These are phyloP conservation scores for Ballota nigra DNA, from an alignment of 257 asterid genomes.

Conservation along the genomic window DNA sequence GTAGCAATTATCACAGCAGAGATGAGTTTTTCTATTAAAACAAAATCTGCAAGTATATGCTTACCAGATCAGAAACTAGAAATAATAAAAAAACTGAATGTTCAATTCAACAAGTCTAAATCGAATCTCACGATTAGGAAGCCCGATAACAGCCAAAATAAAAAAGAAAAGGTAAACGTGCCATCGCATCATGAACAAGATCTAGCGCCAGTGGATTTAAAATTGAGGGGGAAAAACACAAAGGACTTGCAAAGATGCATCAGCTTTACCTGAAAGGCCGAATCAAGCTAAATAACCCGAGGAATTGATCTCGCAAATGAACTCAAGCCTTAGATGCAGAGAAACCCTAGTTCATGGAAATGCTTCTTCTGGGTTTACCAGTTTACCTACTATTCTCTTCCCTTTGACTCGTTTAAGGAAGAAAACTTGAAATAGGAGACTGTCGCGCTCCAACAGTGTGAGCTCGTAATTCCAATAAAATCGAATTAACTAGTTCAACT, in stretches of 20 bases:
- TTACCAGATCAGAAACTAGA: conserved; percentile 1
- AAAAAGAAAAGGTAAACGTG: neutral
- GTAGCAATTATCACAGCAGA: neutral
- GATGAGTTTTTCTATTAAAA: neutral
- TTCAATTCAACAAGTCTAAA: neutral
- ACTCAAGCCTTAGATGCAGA: neutral
- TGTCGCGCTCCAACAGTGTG: too few species aligned
- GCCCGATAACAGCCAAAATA: neutral
- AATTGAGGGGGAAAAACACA: neutral
- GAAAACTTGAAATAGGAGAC: neutral
- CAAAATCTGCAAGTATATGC: neutral
- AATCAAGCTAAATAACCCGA: neutral
- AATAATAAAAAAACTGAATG: neutral
- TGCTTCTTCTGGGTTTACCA: conserved; percentile 17
- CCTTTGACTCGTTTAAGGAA: neutral
- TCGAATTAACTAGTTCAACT: too few species aligned
- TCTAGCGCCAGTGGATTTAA: conserved; percentile 21
- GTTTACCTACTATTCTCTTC: neutral
- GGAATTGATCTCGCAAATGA: neutral
- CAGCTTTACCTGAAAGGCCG: conserved; percentile 21
- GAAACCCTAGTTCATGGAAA: conserved; percentile 30
- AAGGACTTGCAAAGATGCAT: neutral
- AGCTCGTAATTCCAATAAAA: too few species aligned
- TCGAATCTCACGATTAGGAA: neutral
- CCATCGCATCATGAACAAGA: conserved; percentile 20